Percentiles rank a stretch among this genome's conserved stretches.
Evolutionary conservation across 225 moss, liverwort and hornwort species (phyloP).

Genomic region (Polytrichum commune): DNA sequence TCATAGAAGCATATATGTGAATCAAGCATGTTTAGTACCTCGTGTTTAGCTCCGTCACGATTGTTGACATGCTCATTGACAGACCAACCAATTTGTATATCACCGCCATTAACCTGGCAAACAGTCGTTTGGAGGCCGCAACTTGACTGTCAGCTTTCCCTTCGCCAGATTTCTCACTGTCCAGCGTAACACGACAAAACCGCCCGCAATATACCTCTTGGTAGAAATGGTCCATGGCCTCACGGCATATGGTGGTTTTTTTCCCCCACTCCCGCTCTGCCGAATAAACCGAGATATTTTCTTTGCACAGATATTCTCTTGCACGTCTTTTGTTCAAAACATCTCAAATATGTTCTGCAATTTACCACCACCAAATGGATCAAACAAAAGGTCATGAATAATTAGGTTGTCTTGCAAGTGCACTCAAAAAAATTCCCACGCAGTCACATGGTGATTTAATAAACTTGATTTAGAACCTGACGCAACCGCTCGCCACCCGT

Average conservation of each 20-base stretch:
- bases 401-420: too few relatives aligned
- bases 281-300: slow-evolving; percentile 5
- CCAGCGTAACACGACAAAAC: neutral
- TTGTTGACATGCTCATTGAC: neutral
- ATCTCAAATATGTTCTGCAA: neutral
- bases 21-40: neutral
- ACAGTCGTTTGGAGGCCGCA: neutral
- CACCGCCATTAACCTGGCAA: neutral
- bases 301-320: too few relatives aligned
- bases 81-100: neutral
- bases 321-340: neutral
- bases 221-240: neutral
- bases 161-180: neutral
- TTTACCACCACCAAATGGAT: neutral
- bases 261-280: slow-evolving; percentile 7
- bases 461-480: neutral
- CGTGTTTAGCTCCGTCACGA: neutral
- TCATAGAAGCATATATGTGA: too few relatives aligned
- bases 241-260: slow-evolving; percentile 7
- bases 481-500: neutral
- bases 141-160: too few relatives aligned
- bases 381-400: neutral
- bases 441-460: neutral
- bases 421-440: too few relatives aligned
- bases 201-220: neutral